phyloP scores from a whole-genome alignment of 208 protist genomes.

The Leptomonas seymouri region DNA sequence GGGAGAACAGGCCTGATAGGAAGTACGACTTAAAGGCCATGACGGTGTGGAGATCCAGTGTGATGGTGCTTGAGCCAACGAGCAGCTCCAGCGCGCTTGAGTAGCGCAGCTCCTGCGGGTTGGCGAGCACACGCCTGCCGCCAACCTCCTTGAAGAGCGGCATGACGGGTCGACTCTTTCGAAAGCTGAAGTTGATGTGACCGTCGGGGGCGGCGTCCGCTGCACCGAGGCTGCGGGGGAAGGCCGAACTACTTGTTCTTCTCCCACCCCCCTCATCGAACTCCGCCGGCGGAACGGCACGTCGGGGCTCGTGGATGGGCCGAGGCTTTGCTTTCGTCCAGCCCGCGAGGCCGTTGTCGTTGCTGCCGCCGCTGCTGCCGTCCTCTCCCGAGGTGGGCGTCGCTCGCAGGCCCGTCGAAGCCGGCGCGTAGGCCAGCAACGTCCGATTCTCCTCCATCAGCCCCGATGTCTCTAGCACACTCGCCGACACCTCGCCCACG shows the following conservation, averaged over 20 bases:
- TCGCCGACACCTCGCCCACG: conserved; percentile 44
- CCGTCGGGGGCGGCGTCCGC: neutral
- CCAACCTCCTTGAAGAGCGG: conserved; percentile 63
- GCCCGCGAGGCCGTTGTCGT: neutral
- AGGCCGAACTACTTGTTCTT: neutral
- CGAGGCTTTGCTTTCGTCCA: neutral
- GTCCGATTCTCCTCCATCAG: conserved; percentile 43
- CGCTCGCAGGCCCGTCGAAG: conserved; percentile 1
- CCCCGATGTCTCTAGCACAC: conserved; percentile 45
- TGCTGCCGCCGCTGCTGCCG: conserved; percentile 10
- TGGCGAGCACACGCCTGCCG: conserved; percentile 62
- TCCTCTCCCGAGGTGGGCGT: conserved; percentile 6
- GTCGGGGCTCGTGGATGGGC: neutral
- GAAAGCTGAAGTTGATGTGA: conserved; percentile 74
- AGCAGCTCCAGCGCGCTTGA: conserved; percentile 70
- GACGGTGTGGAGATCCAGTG: conserved; percentile 73
- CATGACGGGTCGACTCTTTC: conserved; percentile 73
- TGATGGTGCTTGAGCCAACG: conserved; percentile 61
- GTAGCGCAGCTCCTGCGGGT: conserved; percentile 80
- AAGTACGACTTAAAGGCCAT: conserved; percentile 81
- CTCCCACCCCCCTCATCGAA: neutral
- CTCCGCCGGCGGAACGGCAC: neutral
- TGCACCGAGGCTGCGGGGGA: neutral
- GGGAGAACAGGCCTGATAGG: conserved; percentile 65
- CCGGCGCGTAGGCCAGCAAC: conserved; percentile 40